These are phyloP conservation scores for Kodamaea neixiangensis DNA, from an alignment of 805 yeast species.

Conservation along the genomic window DNA sequence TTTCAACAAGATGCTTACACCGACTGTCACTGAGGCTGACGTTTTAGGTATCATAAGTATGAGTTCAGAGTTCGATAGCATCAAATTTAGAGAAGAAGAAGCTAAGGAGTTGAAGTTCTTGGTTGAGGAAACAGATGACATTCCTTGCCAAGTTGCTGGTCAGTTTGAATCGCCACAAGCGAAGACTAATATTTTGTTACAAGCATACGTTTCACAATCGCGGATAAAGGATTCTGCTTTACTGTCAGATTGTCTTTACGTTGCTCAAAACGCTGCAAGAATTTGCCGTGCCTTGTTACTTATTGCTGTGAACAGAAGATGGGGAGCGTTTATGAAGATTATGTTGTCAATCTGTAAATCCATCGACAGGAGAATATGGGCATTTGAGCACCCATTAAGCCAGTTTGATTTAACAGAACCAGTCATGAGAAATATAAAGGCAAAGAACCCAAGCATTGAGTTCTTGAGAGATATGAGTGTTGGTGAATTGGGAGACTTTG, in stretches of 20 bases:
- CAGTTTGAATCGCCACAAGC: slow-evolving; percentile 75
- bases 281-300: slow-evolving; percentile 88
- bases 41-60: slow-evolving; percentile 82
- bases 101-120: slow-evolving; percentile 66
- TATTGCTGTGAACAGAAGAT: slow-evolving; percentile 82
- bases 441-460: slow-evolving; percentile 69
- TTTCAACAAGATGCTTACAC: slow-evolving; percentile 81
- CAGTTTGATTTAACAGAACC: slow-evolving; percentile 82
- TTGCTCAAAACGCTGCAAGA: slow-evolving; percentile 94
- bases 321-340: slow-evolving; percentile 81
- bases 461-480: slow-evolving; percentile 70
- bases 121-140: slow-evolving; percentile 49
- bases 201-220: slow-evolving; percentile 82
- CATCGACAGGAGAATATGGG: slow-evolving; percentile 83
- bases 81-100: slow-evolving; percentile 89
- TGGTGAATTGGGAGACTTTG: slow-evolving; percentile 83
- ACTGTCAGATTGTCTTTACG: slow-evolving; percentile 84
- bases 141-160: slow-evolving; percentile 81
- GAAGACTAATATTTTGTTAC: slow-evolving; percentile 84
- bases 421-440: slow-evolving; percentile 60
- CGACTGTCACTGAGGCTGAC: slow-evolving; percentile 90
- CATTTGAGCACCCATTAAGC: slow-evolving; percentile 82
- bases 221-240: slow-evolving; percentile 75
- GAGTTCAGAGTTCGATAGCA: slow-evolving; percentile 91
- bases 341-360: slow-evolving; percentile 84